Base-by-base conservation (phyloP, 306 rosid genomes). In the Psophocarpus tetragonolobus region DNA sequence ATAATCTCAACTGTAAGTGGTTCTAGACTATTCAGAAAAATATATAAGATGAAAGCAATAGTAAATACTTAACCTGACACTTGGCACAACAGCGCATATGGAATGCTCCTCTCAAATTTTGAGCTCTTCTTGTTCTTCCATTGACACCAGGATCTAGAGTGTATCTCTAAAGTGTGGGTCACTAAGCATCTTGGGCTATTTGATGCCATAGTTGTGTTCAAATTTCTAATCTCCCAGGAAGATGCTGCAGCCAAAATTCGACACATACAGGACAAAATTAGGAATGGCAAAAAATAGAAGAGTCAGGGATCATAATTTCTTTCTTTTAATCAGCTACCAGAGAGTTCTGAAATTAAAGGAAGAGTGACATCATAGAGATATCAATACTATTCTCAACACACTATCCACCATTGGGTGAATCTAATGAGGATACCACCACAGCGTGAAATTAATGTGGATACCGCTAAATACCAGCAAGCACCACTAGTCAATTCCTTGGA, bases 81-180 rank as follows among this genome's bases (percentile, higher is more conserved):
- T 91, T 91, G 98, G 84, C 86, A 86, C 82, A 95, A 82, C 63
- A 95, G 83, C 38, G 97, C 93, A 42, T 91, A 87, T 73, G 97
- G 91, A 72, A 95, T 86, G 83, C 90, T 88, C 89, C 83, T 91
- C 81, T 95, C 97, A 61, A 95, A 95, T 85, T 91, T 92, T 56
- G 92, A 87, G 76, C 84, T 73, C 69, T 57, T 85, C 42, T 65
- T 86, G 77, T 82, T 89, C 91, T 85, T 92, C 98, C 98, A 95
- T 81, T 64, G 63, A 69, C 36, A 33, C 98, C 98, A 95, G 77
- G 91, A 85, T 24, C 84, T 76, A 32, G 93, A 83, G 73, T 86
- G 60, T 66, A 95, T 89, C 96, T 95, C 98, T 45, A 95, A 83
- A 84, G 91, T 95, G 88, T 95, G 98, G 50, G 95, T 88, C 68